Base-by-base conservation (phyloP, 179 eudicot species). In the Nepenthes alata region DNA sequence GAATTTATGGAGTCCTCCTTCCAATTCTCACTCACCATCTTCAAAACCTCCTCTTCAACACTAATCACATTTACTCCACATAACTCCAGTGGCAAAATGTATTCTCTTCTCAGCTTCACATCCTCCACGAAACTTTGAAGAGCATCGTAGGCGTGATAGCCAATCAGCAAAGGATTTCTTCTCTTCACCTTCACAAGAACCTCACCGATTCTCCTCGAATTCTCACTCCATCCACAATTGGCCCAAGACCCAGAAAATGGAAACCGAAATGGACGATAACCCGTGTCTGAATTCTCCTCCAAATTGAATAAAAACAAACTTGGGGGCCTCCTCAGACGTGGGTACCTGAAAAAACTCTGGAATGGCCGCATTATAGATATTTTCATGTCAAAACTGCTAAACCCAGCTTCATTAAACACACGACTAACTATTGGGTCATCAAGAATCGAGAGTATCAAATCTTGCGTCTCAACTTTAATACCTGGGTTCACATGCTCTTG, bases 381-480 rank as follows among this genome's bases (percentile, higher is more conserved):
- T 72, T 93, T 93, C 8, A 93, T 66, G 47, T 89, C 96, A 6
- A 60, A 53, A 74, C 87, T 86, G 57, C 86, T 75, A 44, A 82
- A 91, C 45, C 98, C 96, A 1, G 95, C 98, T 1, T 93, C 98
- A 0, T 84, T 91, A 16, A 93, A 81, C 0, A 93, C 98, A 67
- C 98, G 72, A 38, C 82, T 87, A 1, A 93, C 91, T 45, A 81
- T 79, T 70, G 98, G 98, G 61, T 93, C 98, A 61, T 93, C 98
- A 14, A 93, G 47, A 45, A 93, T 93, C 35, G 98, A 85, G 0
- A 82, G 6, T 9, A 89, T 67, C 48, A 93, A 87, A 55, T 89
- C 82, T 80, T 83, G 81, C 54, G 90, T 41, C 63, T 93, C 97
- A 14, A 93, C 94, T 47, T 80, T 93, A 16, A 88, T 77, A 55